A percentile compares a stretch with the other conserved stretches of the same genome.
These are phyloP conservation scores for Sclerotinia spermophila DNA, from an alignment of 2,329 filamentous ascomycete genomes.

Conservation along the genomic window DNA sequence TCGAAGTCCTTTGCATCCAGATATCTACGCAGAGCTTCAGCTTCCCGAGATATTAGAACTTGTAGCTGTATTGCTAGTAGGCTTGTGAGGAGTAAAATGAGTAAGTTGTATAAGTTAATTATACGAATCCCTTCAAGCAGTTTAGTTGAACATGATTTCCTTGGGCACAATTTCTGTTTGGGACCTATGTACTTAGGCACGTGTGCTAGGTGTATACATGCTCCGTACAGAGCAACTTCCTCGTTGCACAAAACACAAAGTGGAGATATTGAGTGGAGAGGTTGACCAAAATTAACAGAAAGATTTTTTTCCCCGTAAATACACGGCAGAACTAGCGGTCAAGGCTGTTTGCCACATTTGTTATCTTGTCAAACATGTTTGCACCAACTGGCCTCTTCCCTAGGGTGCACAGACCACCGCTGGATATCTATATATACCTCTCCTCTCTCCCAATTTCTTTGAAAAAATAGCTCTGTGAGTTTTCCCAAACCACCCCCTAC, in stretches of 20 bases:
- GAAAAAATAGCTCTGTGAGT: constrained; percentile 40
- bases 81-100: not conserved
- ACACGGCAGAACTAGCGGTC: not conserved
- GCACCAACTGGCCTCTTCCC: not conserved
- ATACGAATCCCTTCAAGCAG: not conserved
- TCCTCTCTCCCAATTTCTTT: constrained; percentile 18
- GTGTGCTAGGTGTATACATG: not conserved
- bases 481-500: not conserved
- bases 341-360: not conserved
- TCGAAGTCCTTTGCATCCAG: not conserved
- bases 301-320: not conserved
- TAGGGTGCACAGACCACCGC: not conserved
- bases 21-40: not conserved
- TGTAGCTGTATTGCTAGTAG: not conserved
- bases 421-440: not conserved
- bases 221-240: not conserved
- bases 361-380: not conserved
- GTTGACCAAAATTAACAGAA: not conserved
- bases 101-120: not conserved
- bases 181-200: not conserved
- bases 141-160: not conserved
- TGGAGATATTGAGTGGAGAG: not conserved
- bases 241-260: not conserved
- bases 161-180: not conserved
- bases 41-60: not conserved